These are phyloP conservation scores for Apocynum venetum DNA, from an alignment of 257 asterid genomes.

Conservation along the genomic window DNA sequence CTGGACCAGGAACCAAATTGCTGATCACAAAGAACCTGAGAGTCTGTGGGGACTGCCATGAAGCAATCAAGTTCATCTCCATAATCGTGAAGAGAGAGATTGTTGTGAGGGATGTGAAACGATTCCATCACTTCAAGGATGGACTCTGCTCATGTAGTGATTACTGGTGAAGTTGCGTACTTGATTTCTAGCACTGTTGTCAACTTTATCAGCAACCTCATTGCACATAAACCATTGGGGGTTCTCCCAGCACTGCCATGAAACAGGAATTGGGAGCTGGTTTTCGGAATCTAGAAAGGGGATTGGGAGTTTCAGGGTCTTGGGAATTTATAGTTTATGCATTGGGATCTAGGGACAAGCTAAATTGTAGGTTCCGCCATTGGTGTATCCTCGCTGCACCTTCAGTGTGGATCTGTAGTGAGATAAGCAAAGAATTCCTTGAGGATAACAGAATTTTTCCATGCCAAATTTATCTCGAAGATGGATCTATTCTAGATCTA, in stretches of 20 bases:
- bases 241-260: background rate
- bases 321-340: background rate
- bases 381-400: background rate
- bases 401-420: no score
- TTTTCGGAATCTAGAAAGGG: background rate
- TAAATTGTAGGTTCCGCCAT: background rate
- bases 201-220: background rate
- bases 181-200: background rate
- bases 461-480: no score
- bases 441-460: background rate
- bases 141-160: conserved; percentile 58
- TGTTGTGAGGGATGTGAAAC: conserved; percentile 38
- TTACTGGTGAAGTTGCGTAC: conserved; percentile 38
- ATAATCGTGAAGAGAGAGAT: conserved; percentile 34
- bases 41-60: conserved; percentile 62
- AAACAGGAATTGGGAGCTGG: background rate
- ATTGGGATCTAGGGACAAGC: background rate
- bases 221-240: no score
- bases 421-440: background rate
- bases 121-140: conserved; percentile 60
- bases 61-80: conserved; percentile 38
- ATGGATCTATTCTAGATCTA: no score
- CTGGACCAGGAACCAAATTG: conserved; percentile 44
- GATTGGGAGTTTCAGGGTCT: background rate
- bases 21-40: conserved; percentile 58